A percentile compares a stretch with the other conserved stretches of the same genome.
These are phyloP conservation scores for Bipolaris bicolor DNA, from an alignment of 2,329 filamentous ascomycete genomes.

Conservation along the genomic window DNA sequence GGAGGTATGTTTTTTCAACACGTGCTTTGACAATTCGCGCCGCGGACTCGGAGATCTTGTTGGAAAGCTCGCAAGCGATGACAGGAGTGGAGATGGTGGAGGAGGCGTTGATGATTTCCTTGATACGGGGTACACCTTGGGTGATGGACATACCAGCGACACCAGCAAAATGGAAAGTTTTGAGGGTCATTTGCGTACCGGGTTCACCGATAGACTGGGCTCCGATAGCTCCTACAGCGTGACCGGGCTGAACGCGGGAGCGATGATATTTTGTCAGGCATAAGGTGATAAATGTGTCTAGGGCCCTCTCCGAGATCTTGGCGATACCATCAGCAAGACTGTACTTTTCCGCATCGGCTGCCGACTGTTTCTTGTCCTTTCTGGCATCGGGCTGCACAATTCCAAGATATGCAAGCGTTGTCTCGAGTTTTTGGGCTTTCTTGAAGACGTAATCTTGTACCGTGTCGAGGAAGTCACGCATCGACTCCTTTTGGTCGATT, in stretches of 20 bases:
- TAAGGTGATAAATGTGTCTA: slow-evolving; percentile 76
- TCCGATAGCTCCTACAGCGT: slow-evolving; percentile 93
- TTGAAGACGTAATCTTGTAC: slow-evolving; percentile 73
- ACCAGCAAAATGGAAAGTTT: slow-evolving; percentile 99
- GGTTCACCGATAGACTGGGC: slow-evolving; percentile 98
- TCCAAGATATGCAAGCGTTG: slow-evolving; percentile 42
- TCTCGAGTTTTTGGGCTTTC: slow-evolving; percentile 67
- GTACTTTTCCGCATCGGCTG: slow-evolving; percentile 47
- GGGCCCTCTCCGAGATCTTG: slow-evolving; percentile 78
- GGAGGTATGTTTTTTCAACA: slow-evolving; percentile 92
- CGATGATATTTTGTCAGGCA: slow-evolving; percentile 90
- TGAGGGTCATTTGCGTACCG: slow-evolving; percentile 98
- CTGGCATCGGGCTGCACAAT: slow-evolving; percentile 23
- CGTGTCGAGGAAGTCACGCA: slow-evolving; percentile 78
- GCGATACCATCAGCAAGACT: slow-evolving; percentile 70
- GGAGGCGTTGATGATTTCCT: slow-evolving; percentile 99
- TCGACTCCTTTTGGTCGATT: slow-evolving; percentile 70
- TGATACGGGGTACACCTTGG: slow-evolving; percentile 98
- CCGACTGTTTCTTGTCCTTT: slow-evolving; percentile 17
- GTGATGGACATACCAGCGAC: slow-evolving; percentile 99
- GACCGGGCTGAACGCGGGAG: slow-evolving; percentile 90
- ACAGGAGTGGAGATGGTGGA: slow-evolving; percentile 93
- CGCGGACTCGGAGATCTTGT: slow-evolving; percentile 73
- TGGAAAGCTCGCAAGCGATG: slow-evolving; percentile 84
- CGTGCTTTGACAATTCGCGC: slow-evolving; percentile 91